Conservation (phyloP, 2,329 filamentous ascomycete species). For the Hymenoscyphus repandus region DNA sequence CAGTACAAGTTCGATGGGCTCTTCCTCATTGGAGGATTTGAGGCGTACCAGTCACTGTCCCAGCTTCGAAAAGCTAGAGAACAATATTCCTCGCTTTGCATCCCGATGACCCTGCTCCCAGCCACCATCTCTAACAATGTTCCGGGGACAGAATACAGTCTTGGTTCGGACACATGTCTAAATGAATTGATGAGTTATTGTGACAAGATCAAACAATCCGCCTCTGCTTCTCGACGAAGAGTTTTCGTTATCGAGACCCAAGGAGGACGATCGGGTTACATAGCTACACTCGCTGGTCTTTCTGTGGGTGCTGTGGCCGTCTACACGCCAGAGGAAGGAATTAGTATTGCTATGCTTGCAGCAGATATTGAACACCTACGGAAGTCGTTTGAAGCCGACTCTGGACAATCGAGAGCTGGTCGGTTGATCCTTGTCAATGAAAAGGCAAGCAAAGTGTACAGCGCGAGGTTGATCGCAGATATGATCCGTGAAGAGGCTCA, state of each 20-base stretch:
- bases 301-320: constrained; percentile 89
- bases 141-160: constrained; percentile 92
- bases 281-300: constrained; percentile 84
- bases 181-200: constrained; percentile 95
- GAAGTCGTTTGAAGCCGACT: constrained; percentile 77
- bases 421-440: constrained; percentile 97
- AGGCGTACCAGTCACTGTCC: constrained; percentile 88
- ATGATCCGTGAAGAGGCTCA: constrained; percentile 93
- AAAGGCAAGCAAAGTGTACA: constrained; percentile 85
- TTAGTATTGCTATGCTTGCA: constrained; percentile 88
- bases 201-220: constrained; percentile 95
- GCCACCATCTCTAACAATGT: constrained; percentile 99
- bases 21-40: constrained; percentile 91
- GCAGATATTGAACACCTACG: constrained; percentile 86
- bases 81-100: constrained; percentile 79
- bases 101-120: constrained; percentile 84
- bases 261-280: constrained; percentile 88
- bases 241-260: constrained; percentile 99
- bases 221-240: constrained; percentile 83
- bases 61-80: constrained; percentile 78
- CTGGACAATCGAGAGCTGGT: constrained; percentile 81
- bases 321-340: constrained; percentile 95
- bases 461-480: constrained; percentile 85
- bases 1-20: constrained; percentile 86
- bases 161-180: constrained; percentile 93